Conservation (phyloP, 768 basidiomycete genomes). For the Phlebiopsis flavidoalba region DNA sequence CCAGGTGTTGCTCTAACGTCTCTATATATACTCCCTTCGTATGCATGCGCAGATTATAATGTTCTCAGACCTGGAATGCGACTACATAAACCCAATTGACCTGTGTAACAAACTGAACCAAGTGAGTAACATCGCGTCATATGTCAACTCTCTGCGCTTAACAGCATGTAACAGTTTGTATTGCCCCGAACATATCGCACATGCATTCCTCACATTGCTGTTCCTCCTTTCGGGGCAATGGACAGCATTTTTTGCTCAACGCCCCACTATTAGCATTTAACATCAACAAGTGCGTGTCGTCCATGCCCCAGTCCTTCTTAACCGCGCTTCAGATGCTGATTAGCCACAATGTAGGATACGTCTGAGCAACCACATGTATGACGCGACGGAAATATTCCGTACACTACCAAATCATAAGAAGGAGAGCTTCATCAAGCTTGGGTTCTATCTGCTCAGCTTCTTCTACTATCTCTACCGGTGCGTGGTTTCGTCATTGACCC, state of each 20-base stretch:
- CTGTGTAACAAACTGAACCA: conserved; percentile 99
- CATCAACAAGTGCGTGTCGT: conserved; percentile 78
- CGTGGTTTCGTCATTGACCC: conserved; percentile 22
- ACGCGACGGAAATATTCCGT: conserved; percentile 98
- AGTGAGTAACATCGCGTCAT: conserved; percentile 38
- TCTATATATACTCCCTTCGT: no score
- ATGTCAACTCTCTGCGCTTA: not conserved
- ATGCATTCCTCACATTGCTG: conserved; percentile 83
- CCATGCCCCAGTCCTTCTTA: not conserved
- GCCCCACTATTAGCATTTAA: conserved; percentile 86
- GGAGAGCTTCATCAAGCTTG: conserved; percentile 92
- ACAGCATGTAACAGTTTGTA: conserved; percentile 66
- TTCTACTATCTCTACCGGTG: conserved; percentile 91
- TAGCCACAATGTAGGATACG: conserved; percentile 58
- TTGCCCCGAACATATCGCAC: conserved; percentile 93
- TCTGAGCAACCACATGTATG: conserved; percentile 95
- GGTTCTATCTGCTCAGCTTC: conserved; percentile 88
- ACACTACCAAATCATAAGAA: conserved; percentile 92
- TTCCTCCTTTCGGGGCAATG: conserved; percentile 98
- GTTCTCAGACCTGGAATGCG: conserved; percentile 99
- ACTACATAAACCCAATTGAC: conserved; percentile 99
- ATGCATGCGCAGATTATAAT: conserved; percentile 85
- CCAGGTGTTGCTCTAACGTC: not conserved
- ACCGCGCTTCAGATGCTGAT: not conserved
- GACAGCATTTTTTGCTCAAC: conserved; percentile 87